Evolutionary conservation across 768 basidiomycete species (phyloP).

Genomic region (Auricularia sp.): DNA sequence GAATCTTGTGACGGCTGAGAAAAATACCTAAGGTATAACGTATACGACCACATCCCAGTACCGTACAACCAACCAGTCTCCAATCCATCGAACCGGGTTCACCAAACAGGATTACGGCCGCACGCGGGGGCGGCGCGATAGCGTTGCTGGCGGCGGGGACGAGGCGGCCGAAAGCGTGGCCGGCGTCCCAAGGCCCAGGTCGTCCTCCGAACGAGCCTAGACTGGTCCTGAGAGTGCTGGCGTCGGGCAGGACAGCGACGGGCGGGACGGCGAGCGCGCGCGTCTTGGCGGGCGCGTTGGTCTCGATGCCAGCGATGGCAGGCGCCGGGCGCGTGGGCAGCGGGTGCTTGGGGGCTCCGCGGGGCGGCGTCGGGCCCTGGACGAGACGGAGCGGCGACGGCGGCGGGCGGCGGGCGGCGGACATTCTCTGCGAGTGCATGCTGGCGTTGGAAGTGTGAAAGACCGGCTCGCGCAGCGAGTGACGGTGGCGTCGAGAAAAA

Average conservation of each 20-base stretch:
- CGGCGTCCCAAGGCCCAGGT: not conserved
- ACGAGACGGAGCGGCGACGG: conserved; percentile 56
- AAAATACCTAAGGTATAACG: no score
- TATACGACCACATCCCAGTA: no score
- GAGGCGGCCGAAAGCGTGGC: not conserved
- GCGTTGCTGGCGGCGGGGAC: not conserved
- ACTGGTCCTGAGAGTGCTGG: not conserved
- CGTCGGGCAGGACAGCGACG: not conserved
- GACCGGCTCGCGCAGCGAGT: not conserved
- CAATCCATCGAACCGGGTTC: not conserved
- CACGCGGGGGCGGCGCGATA: not conserved
- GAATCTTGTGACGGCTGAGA: no score
- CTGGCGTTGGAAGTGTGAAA: not conserved
- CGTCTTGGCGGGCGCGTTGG: not conserved
- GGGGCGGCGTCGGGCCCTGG: conserved; percentile 51
- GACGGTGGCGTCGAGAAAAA: no score
- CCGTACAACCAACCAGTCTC: not conserved
- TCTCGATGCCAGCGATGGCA: conserved; percentile 13
- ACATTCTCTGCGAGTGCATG: not conserved
- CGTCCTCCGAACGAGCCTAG: not conserved
- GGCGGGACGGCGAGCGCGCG: not conserved
- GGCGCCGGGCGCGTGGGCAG: conserved; percentile 60
- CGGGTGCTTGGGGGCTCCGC: conserved; percentile 50
- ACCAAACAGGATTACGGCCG: not conserved
- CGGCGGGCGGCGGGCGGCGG: conserved; percentile 59